These are phyloP conservation scores for Termitomyces sp. DNA, from an alignment of 768 basidiomycete species.

Conservation along the genomic window DNA sequence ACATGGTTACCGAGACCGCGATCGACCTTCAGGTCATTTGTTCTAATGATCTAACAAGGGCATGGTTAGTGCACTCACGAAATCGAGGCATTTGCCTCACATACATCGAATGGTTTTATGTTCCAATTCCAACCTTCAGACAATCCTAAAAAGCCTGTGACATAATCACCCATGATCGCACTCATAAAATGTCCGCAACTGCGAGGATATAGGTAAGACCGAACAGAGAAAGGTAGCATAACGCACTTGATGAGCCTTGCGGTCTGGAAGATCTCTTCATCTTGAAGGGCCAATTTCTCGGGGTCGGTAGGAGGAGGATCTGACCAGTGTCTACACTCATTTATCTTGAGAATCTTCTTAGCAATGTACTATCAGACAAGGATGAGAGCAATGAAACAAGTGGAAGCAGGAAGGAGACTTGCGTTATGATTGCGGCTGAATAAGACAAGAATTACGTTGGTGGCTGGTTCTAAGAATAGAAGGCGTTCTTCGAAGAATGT, in stretches of 20 bases:
- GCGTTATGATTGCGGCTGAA: slow-evolving; percentile 60
- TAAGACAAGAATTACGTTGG: slow-evolving; percentile 47
- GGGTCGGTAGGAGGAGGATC: slow-evolving; percentile 32
- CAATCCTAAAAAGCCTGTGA: slow-evolving; percentile 50
- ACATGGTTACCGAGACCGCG: slow-evolving; percentile 62
- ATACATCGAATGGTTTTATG: slow-evolving; percentile 34
- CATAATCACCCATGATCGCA: slow-evolving; percentile 52
- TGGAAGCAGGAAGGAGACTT: slow-evolving; percentile 1
- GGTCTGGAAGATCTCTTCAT: slow-evolving; percentile 55
- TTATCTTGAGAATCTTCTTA: slow-evolving; percentile 43
- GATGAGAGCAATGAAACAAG: neutral
- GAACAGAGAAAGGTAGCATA: neutral
- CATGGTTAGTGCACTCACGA: neutral
- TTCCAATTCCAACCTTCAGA: slow-evolving; percentile 49
- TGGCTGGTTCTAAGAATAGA: slow-evolving; percentile 46
- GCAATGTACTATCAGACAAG: slow-evolving; percentile 37
- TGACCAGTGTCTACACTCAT: slow-evolving; percentile 43
- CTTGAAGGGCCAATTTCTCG: slow-evolving; percentile 24
- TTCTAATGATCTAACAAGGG: slow-evolving; percentile 28
- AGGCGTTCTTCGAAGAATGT: slow-evolving; percentile 48
- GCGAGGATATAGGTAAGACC: neutral
- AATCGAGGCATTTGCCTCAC: neutral
- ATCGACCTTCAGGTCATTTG: slow-evolving; percentile 23
- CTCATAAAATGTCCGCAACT: slow-evolving; percentile 52
- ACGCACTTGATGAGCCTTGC: slow-evolving; percentile 46